Evolutionary conservation across 2,329 filamentous ascomycete genomes (phyloP).

Genomic region (Thielaviopsis musarum): DNA sequence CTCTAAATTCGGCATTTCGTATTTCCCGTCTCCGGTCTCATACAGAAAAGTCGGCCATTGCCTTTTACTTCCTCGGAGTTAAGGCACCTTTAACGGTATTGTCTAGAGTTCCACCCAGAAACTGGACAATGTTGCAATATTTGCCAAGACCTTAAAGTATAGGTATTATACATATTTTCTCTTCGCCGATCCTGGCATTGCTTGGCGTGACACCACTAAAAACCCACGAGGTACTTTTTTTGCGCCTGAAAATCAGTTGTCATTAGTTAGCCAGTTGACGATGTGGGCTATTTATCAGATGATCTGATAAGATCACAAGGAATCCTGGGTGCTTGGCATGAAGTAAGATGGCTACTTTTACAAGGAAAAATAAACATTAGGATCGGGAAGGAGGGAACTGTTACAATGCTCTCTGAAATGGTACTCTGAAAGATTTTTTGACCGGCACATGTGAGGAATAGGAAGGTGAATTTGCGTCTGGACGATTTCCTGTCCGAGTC

Average conservation of each 20-base stretch:
- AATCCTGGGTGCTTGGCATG: neutral
- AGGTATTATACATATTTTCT: neutral
- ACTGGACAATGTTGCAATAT: neutral
- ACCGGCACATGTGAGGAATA: neutral
- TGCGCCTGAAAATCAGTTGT: neutral
- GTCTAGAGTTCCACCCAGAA: neutral
- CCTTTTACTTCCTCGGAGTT: neutral
- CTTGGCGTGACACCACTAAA: neutral
- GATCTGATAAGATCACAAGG: conserved; percentile 17
- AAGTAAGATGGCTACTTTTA: neutral
- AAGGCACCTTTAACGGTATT: neutral
- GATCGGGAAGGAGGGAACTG: neutral
- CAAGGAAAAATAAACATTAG: neutral
- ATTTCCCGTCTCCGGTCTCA: neutral
- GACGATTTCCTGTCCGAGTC: neutral
- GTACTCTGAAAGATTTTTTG: neutral
- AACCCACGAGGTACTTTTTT: neutral
- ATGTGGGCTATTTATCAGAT: conserved; percentile 15
- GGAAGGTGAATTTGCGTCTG: neutral
- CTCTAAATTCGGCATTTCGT: neutral
- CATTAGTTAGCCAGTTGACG: too few species aligned
- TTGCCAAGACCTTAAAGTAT: neutral
- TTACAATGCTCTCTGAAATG: neutral
- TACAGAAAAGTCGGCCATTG: neutral
- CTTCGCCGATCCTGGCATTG: neutral